Percentiles rank a stretch among this genome's conserved stretches.
phyloP scores from a whole-genome alignment of 1,139 yeast genomes.

The Kodamaea alishanica region DNA sequence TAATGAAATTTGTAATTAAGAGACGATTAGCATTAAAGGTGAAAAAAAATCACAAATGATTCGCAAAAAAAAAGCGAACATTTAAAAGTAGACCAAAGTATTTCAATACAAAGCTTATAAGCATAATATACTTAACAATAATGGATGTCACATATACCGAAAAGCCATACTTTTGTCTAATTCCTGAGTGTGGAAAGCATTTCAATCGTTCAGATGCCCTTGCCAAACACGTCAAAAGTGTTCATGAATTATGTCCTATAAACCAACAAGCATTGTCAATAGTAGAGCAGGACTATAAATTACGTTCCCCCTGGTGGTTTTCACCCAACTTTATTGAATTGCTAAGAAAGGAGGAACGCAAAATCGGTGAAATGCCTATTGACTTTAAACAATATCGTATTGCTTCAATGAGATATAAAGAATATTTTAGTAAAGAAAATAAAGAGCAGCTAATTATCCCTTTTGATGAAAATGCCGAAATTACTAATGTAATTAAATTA shows the following conservation, averaged over 20 bases:
- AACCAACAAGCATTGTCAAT: slow-evolving; percentile 23
- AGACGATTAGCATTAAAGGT: background rate
- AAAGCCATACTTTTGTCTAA: slow-evolving; percentile 61
- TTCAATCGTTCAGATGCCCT: slow-evolving; percentile 61
- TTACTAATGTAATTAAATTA: slow-evolving; percentile 13
- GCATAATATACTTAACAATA: background rate
- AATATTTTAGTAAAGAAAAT: slow-evolving; percentile 16
- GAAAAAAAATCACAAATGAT: slow-evolving; percentile 3
- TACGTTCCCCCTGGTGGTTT: slow-evolving; percentile 47
- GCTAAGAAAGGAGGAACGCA: slow-evolving; percentile 12
- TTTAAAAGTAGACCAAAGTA: slow-evolving; percentile 4
- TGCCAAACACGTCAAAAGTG: slow-evolving; percentile 60
- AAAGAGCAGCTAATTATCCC: slow-evolving; percentile 6
- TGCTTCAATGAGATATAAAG: slow-evolving; percentile 32
- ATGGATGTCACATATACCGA: slow-evolving; percentile 22
- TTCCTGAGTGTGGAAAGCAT: slow-evolving; percentile 65
- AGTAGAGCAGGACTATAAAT: slow-evolving; percentile 33
- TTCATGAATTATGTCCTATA: slow-evolving; percentile 49
- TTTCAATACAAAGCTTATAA: background rate
- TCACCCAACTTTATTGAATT: slow-evolving; percentile 27
- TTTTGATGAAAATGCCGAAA: slow-evolving; percentile 6
- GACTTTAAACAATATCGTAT: slow-evolving; percentile 34
- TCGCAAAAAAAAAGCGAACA: slow-evolving; percentile 2
- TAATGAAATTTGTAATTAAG: background rate
- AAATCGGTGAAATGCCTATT: slow-evolving; percentile 22